These are phyloP conservation scores for Clitopilus hobsonii DNA, from an alignment of 768 basidiomycete species.

Conservation along the genomic window DNA sequence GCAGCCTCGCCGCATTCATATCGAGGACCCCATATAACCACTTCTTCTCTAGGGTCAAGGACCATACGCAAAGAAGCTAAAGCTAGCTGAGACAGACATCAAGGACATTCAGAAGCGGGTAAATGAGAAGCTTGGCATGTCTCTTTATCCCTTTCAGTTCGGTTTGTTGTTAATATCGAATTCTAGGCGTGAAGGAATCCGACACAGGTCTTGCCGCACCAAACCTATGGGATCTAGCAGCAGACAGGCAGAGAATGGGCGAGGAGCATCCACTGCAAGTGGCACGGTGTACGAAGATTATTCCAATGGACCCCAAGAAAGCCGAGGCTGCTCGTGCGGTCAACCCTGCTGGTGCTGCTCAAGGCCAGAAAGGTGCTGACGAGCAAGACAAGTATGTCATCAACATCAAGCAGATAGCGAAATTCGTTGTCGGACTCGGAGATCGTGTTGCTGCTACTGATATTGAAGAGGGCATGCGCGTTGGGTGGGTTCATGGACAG, in stretches of 20 bases:
- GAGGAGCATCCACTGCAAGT: slow-evolving; percentile 95
- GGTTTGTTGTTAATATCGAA: slow-evolving; percentile 3
- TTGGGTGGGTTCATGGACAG: slow-evolving; percentile 66
- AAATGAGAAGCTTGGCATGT: slow-evolving; percentile 91
- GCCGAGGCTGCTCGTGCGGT: slow-evolving; percentile 77
- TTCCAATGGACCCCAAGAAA: slow-evolving; percentile 70
- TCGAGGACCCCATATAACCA: slow-evolving; percentile 1
- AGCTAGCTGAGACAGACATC: slow-evolving; percentile 87
- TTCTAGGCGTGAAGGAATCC: slow-evolving; percentile 88
- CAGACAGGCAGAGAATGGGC: slow-evolving; percentile 86
- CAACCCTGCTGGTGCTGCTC: slow-evolving; percentile 70
- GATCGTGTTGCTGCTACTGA: slow-evolving; percentile 97
- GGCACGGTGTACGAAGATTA: slow-evolving; percentile 98
- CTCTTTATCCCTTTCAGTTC: neutral
- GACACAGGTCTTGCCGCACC: slow-evolving; percentile 97
- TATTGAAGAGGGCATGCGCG: slow-evolving; percentile 99
- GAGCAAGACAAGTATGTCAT: slow-evolving; percentile 99
- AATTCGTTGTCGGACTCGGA: slow-evolving; percentile 96
- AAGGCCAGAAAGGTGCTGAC: slow-evolving; percentile 94
- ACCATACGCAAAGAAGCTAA: slow-evolving; percentile 86
- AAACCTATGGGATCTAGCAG: slow-evolving; percentile 95
- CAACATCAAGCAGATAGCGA: slow-evolving; percentile 99
- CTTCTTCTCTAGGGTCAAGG: slow-evolving; percentile 81
- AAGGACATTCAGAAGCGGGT: slow-evolving; percentile 96
- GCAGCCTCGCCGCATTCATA: slow-evolving; percentile 15